A percentile compares a stretch with the other conserved stretches of the same genome.
Evolutionary conservation across 2,329 filamentous ascomycete genomes (phyloP).

Genomic region (Cercospora zeae-maydis): DNA sequence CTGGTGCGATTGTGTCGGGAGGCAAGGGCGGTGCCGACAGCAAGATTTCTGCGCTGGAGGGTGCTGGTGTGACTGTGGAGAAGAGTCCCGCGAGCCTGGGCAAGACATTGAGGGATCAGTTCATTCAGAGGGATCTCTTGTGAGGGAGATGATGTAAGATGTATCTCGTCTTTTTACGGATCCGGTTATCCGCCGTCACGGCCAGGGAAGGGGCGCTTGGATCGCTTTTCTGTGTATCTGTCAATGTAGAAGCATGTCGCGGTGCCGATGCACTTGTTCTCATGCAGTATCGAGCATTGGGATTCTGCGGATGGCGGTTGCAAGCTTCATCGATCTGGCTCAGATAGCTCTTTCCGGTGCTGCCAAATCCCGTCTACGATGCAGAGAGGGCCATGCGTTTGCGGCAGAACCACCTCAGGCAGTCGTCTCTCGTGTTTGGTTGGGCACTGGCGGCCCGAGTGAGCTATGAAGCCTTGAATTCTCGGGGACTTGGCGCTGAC

Average conservation of each 20-base stretch:
- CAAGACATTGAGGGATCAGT: constrained; percentile 91
- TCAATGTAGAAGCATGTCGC: constrained; percentile 17
- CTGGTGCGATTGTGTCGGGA: constrained; percentile 94
- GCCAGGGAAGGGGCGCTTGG: constrained; percentile 7
- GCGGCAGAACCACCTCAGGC: too few relatives aligned
- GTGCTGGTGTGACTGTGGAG: constrained; percentile 93
- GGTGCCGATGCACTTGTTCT: constrained; percentile 7
- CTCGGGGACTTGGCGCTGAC: too few relatives aligned
- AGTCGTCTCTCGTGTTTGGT: too few relatives aligned
- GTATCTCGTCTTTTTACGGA: neutral
- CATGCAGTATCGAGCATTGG: neutral
- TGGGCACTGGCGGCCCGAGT: too few relatives aligned
- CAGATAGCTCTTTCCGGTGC: too few relatives aligned
- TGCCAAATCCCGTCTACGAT: too few relatives aligned
- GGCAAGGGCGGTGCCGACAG: constrained; percentile 97
- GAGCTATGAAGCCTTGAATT: too few relatives aligned
- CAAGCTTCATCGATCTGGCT: too few relatives aligned
- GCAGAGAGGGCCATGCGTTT: too few relatives aligned
- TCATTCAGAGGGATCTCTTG: constrained; percentile 92
- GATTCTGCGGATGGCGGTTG: too few relatives aligned
- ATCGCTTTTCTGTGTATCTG: constrained; percentile 10
- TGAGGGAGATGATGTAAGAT: constrained; percentile 45
- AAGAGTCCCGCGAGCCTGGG: constrained; percentile 86
- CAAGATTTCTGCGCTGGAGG: constrained; percentile 93
- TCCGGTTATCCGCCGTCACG: neutral